These are phyloP conservation scores for Mycena galericulata DNA, from an alignment of 768 basidiomycete species.

Conservation along the genomic window DNA sequence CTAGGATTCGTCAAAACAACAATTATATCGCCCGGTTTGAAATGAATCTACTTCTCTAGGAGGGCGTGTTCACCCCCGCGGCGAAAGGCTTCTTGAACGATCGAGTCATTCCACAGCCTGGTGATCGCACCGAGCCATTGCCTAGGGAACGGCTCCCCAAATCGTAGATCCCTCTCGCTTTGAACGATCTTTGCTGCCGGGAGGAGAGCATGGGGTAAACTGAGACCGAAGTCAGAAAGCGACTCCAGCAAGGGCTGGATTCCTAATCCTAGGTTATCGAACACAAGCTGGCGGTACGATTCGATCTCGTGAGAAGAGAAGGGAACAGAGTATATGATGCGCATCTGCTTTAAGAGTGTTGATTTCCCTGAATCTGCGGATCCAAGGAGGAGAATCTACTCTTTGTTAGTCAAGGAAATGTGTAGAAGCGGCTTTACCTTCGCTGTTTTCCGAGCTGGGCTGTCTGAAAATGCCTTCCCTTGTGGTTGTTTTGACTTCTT, in stretches of 20 bases:
- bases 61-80: background rate
- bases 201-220: background rate
- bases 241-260: background rate
- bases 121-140: background rate
- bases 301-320: constrained; percentile 64
- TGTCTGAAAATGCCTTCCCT: background rate
- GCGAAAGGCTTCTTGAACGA: background rate
- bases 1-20: constrained; percentile 62
- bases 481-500: background rate
- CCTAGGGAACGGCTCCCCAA: background rate
- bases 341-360: constrained; percentile 96
- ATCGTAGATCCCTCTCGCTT: background rate
- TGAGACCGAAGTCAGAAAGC: background rate
- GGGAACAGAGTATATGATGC: constrained; percentile 88
- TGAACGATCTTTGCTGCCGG: background rate
- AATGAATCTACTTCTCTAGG: background rate
- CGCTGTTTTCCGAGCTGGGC: background rate
- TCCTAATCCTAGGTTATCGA: background rate
- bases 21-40: background rate
- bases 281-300: background rate
- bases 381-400: constrained; percentile 87
- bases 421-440: background rate
- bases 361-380: constrained; percentile 97
- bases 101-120: background rate
- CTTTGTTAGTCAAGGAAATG: background rate